These are phyloP conservation scores for Rhododendron henanense DNA, from an alignment of 148 eudicot genomes.

Conservation along the genomic window DNA sequence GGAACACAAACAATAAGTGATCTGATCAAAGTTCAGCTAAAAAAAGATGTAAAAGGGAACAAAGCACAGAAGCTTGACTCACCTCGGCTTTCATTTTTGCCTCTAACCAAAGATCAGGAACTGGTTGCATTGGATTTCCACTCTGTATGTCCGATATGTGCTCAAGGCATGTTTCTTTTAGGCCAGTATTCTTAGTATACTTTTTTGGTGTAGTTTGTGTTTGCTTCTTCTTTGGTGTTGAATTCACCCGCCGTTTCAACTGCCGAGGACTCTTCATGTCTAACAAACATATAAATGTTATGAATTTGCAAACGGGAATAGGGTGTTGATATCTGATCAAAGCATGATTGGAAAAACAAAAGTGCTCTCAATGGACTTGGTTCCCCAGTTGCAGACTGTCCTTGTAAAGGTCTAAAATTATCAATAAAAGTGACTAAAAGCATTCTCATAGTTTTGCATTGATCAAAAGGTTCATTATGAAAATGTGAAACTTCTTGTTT, in stretches of 20 bases:
- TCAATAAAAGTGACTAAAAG: not conserved
- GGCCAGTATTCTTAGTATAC: slow-evolving; percentile 34
- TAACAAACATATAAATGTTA: slow-evolving; percentile 18
- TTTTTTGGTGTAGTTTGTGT: slow-evolving; percentile 35
- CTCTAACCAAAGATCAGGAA: slow-evolving; percentile 76
- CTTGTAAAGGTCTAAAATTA: not conserved
- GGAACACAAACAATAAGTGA: not conserved
- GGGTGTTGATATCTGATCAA: not conserved
- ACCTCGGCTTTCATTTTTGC: slow-evolving; percentile 86
- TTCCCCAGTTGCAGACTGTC: slow-evolving; percentile 3
- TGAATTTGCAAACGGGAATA: not conserved
- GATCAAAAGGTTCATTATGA: not conserved
- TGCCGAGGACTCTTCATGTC: slow-evolving; percentile 49
- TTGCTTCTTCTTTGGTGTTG: slow-evolving; percentile 47
- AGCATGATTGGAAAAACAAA: not conserved
- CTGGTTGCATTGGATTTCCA: slow-evolving; percentile 28
- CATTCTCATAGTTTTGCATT: not conserved
- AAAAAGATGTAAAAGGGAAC: slow-evolving; percentile 1
- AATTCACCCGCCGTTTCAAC: slow-evolving; percentile 34
- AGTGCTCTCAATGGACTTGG: not conserved
- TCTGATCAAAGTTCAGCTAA: slow-evolving; percentile 2
- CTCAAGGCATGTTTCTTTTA: slow-evolving; percentile 26
- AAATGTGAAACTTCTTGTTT: not conserved
- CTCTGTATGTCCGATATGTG: slow-evolving; percentile 25
- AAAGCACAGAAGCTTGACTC: slow-evolving; percentile 16